Evolutionary conservation across 1,139 yeast genomes (phyloP).

Genomic region (Geotrichum candidum): DNA sequence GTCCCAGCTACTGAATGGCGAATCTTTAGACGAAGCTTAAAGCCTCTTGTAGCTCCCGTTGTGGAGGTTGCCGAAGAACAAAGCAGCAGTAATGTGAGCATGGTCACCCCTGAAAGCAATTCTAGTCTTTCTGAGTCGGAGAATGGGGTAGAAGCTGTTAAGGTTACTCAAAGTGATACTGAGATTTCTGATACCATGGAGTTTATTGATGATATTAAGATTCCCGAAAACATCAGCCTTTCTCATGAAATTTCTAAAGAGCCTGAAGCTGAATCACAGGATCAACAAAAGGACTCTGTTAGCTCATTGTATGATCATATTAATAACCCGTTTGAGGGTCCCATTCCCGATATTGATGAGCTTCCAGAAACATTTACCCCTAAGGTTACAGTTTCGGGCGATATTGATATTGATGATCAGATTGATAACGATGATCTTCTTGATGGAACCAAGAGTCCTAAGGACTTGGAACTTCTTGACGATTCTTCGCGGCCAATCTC

Average conservation of each 20-base stretch:
- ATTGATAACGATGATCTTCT: background rate
- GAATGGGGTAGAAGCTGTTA: background rate
- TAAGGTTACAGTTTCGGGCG: background rate
- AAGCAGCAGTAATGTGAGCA: background rate
- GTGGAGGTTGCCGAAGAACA: background rate
- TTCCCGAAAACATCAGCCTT: background rate
- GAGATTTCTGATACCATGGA: background rate
- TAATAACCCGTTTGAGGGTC: background rate
- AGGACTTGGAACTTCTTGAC: background rate
- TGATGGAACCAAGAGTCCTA: background rate
- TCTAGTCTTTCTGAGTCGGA: background rate
- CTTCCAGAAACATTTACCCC: background rate
- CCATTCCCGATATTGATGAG: background rate
- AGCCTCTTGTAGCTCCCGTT: background rate
- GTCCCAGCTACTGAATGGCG: constrained; percentile 10
- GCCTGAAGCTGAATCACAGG: background rate
- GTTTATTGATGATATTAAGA: background rate
- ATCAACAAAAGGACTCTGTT: background rate
- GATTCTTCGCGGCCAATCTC: background rate
- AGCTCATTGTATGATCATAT: background rate
- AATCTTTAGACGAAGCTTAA: background rate
- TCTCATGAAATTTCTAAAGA: background rate
- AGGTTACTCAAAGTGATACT: background rate
- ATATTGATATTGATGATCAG: background rate
- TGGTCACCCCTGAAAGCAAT: background rate